Evolutionary conservation across 495 filamentous ascomycete genomes (phyloP).

Genomic region (Schizothecium vesticola): DNA sequence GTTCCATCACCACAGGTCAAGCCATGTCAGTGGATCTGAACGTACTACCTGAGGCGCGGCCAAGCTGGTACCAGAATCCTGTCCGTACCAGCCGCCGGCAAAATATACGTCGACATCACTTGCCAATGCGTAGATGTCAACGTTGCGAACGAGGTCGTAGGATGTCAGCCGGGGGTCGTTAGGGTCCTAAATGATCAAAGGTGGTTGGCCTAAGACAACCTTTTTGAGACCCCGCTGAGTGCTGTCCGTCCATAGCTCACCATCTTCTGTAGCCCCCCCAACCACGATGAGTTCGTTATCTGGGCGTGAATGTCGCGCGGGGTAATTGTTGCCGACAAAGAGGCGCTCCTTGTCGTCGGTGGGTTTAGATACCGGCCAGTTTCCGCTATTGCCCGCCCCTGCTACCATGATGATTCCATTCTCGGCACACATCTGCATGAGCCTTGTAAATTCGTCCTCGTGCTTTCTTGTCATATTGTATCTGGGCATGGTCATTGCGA

Average conservation of each 20-base stretch:
- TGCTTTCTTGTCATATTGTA: no score
- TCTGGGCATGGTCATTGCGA: no score
- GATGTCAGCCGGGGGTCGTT: background rate
- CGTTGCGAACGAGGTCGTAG: background rate
- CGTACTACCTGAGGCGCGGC: background rate
- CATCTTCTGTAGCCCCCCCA: background rate
- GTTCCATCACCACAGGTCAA: background rate
- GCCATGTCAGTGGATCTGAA: background rate
- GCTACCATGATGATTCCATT: background rate
- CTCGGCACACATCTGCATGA: background rate
- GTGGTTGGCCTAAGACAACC: no score
- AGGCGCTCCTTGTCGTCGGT: no score
- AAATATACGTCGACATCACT: fast-evolving
- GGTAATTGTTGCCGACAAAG: background rate
- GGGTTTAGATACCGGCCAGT: no score
- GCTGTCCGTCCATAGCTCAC: no score
- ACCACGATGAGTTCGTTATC: background rate
- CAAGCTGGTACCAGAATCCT: background rate
- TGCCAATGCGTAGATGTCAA: background rate
- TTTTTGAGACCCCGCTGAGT: no score
- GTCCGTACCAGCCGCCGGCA: no score
- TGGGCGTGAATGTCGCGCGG: no score
- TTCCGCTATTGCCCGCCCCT: background rate
- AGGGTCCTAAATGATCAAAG: background rate
- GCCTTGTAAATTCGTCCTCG: no score